Percentiles rank a stretch among this genome's conserved stretches.
These are phyloP conservation scores for Prototheca cutis DNA, from an alignment of 163 green algal species.

Conservation along the genomic window DNA sequence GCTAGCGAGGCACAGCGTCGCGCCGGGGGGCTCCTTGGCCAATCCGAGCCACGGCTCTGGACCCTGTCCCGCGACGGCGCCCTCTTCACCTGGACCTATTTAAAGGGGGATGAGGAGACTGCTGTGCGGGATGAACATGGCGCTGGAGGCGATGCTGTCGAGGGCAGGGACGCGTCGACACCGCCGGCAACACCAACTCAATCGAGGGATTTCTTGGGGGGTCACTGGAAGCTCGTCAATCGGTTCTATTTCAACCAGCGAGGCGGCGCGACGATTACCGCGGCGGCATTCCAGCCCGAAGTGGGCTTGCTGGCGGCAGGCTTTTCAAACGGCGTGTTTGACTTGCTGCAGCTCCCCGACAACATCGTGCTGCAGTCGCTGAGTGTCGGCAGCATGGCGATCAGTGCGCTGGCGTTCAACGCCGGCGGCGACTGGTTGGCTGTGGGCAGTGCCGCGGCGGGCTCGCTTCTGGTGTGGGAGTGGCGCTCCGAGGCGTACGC, in stretches of 20 bases:
- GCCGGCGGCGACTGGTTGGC: slow-evolving; percentile 86
- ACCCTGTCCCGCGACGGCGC: slow-evolving; percentile 78
- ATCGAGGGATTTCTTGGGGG: slow-evolving; percentile 23
- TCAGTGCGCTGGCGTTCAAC: slow-evolving; percentile 73
- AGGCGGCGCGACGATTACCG: slow-evolving; percentile 51
- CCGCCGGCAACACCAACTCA: background rate
- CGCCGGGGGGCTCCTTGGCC: slow-evolving; percentile 23
- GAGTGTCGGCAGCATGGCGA: slow-evolving; percentile 16
- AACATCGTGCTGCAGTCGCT: slow-evolving; percentile 25
- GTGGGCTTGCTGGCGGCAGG: slow-evolving; percentile 71
- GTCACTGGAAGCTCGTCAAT: slow-evolving; percentile 44
- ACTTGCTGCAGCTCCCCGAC: slow-evolving; percentile 60
- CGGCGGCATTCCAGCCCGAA: slow-evolving; percentile 49
- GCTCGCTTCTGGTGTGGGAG: slow-evolving; percentile 98
- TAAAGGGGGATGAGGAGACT: slow-evolving; percentile 7
- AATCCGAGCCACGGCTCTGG: slow-evolving; percentile 40
- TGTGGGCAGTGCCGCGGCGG: slow-evolving; percentile 59
- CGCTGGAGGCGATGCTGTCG: slow-evolving; percentile 1
- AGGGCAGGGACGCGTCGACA: background rate
- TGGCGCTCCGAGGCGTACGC: slow-evolving; percentile 88
- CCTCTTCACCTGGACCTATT: slow-evolving; percentile 68
- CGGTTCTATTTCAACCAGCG: slow-evolving; percentile 81
- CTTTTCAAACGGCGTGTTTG: slow-evolving; percentile 82
- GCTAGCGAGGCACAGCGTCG: slow-evolving; percentile 20
- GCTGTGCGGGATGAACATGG: slow-evolving; percentile 2